Conservation (phyloP, 2,329 filamentous ascomycete genomes). For the Chaetomiaceae sp. region DNA sequence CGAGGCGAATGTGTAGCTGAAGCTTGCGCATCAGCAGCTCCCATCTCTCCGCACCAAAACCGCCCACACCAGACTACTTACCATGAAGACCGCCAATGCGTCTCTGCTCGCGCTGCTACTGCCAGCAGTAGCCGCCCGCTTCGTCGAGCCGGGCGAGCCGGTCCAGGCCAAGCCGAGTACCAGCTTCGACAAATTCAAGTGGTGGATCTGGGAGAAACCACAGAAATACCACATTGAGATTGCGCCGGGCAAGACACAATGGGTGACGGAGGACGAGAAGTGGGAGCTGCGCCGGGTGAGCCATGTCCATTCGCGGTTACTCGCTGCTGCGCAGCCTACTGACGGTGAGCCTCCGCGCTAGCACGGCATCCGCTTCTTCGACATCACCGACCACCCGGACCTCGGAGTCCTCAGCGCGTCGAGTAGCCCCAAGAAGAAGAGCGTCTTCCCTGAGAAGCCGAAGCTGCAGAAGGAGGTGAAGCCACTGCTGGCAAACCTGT, state of each 20-base stretch:
- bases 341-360: constrained; percentile 33
- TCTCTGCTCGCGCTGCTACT: constrained; percentile 50
- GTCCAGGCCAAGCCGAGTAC: constrained; percentile 45
- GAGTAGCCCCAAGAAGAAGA: constrained; percentile 42
- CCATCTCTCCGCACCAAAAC: not conserved
- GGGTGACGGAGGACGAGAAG: constrained; percentile 92
- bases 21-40: not conserved
- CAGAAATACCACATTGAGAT: constrained; percentile 75
- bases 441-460: constrained; percentile 36
- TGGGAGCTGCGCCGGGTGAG: constrained; percentile 80
- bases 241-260: constrained; percentile 72
- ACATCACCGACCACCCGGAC: constrained; percentile 72
- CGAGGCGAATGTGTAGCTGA: not conserved
- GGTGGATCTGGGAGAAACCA: constrained; percentile 23
- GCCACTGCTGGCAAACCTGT: constrained; percentile 61
- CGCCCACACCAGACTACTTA: constrained; percentile 6
- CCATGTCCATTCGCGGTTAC: constrained; percentile 13
- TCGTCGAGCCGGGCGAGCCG: constrained; percentile 46
- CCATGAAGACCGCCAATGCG: constrained; percentile 49
- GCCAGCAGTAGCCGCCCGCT: constrained; percentile 50
- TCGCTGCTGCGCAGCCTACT: constrained; percentile 5
- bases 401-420: constrained; percentile 45
- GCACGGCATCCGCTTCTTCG: constrained; percentile 86
- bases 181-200: no score
- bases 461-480: constrained; percentile 58